A percentile compares a stretch with the other conserved stretches of the same genome.
phyloP scores from a whole-genome alignment of 2,329 filamentous ascomycete genomes.

The Phaeophleospora eucalypticola region DNA sequence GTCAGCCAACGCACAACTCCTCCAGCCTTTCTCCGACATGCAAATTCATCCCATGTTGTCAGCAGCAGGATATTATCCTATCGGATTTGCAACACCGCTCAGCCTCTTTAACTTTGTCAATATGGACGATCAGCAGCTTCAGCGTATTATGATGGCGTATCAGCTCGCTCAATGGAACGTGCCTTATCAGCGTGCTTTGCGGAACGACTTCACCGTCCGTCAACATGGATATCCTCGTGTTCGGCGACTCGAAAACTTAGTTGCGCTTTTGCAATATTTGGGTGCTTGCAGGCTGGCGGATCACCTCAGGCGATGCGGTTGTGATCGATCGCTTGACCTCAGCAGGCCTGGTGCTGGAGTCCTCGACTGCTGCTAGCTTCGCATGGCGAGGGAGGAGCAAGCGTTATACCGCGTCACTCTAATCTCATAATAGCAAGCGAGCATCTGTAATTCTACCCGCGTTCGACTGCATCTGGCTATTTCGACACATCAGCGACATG shows the following conservation, averaged over 20 bases:
- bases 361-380: neutral
- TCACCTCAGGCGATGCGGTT: slow-evolving; percentile 1
- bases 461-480: too few relatives aligned
- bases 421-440: too few relatives aligned
- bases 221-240: neutral
- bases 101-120: slow-evolving; percentile 25
- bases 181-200: slow-evolving; percentile 8
- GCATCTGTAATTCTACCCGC: too few relatives aligned
- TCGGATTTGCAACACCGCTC: slow-evolving; percentile 26
- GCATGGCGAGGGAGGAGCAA: neutral
- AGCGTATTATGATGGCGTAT: slow-evolving; percentile 32
- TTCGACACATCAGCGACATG: too few relatives aligned
- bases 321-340: neutral
- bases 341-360: neutral
- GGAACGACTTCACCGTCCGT: neutral
- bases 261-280: slow-evolving; percentile 3
- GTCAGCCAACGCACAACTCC: slow-evolving; percentile 26
- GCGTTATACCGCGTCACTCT: neutral
- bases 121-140: slow-evolving; percentile 27
- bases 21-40: slow-evolving; percentile 12
- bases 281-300: slow-evolving; percentile 4
- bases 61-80: slow-evolving; percentile 30
- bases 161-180: slow-evolving; percentile 8
- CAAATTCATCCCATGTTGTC: slow-evolving; percentile 35
- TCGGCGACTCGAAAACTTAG: neutral